Conservation (phyloP, 2,329 filamentous ascomycete genomes). For the Calonectria pauciramosa region DNA sequence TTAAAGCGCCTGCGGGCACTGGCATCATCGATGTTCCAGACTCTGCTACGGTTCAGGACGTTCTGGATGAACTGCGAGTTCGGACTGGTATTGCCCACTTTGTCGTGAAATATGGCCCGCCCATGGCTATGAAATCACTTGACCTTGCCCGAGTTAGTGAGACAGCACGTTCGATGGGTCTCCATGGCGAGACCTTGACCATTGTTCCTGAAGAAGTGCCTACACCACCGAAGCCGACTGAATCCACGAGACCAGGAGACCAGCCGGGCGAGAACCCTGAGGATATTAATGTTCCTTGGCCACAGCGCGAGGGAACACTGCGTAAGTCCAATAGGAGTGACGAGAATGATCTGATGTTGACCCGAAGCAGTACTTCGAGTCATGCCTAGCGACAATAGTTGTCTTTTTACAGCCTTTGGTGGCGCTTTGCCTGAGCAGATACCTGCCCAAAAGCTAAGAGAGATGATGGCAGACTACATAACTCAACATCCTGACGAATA, state of each 20-base stretch:
- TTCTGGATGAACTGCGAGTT: slow-evolving; percentile 72
- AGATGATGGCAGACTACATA: slow-evolving; percentile 84
- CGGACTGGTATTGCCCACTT: slow-evolving; percentile 77
- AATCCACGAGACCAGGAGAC: slow-evolving; percentile 8
- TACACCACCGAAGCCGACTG: slow-evolving; percentile 20
- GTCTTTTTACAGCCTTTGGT: slow-evolving; percentile 91
- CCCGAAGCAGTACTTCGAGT: slow-evolving; percentile 79
- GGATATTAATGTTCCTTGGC: slow-evolving; percentile 61
- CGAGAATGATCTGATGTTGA: slow-evolving; percentile 14
- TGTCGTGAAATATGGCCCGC: slow-evolving; percentile 87
- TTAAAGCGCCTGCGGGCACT: slow-evolving; percentile 81
- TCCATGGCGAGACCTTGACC: slow-evolving; percentile 65
- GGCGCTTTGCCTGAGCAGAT: slow-evolving; percentile 77
- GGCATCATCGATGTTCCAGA: slow-evolving; percentile 79
- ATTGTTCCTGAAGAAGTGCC: slow-evolving; percentile 57
- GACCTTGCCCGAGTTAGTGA: slow-evolving; percentile 66
- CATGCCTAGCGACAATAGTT: slow-evolving; percentile 97
- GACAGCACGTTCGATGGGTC: slow-evolving; percentile 62
- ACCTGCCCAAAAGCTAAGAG: slow-evolving; percentile 72
- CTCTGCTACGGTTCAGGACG: slow-evolving; percentile 73
- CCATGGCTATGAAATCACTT: slow-evolving; percentile 74
- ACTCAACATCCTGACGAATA: slow-evolving; percentile 80
- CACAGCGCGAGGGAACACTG: slow-evolving; percentile 64
- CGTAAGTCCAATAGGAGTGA: slow-evolving; percentile 50
- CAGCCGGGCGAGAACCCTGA: slow-evolving; percentile 41